Evolutionary conservation across 345 rosid genomes (phyloP).

Genomic region (Turnera subulata): DNA sequence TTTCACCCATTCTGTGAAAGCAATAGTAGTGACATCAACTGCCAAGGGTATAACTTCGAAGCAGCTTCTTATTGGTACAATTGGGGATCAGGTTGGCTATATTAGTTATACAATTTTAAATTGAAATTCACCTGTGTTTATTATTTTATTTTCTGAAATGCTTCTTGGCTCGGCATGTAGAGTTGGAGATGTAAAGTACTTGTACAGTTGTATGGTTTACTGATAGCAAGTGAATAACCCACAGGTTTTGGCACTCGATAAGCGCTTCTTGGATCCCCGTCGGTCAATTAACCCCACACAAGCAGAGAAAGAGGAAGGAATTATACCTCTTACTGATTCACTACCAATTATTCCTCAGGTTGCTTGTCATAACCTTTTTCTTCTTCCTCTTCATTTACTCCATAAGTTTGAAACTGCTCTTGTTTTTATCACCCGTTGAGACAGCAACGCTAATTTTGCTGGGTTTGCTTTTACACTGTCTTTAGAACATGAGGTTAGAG

Average conservation of each 20-base stretch:
- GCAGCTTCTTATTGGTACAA: slow-evolving; percentile 97
- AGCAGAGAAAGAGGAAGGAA: slow-evolving; percentile 97
- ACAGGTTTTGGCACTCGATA: slow-evolving; percentile 84
- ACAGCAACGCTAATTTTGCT: background rate
- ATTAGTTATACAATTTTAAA: slow-evolving; percentile 1
- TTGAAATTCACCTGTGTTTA: too few relatives aligned
- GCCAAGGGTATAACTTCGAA: slow-evolving; percentile 96
- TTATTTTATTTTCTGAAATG: too few relatives aligned
- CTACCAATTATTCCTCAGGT: slow-evolving; percentile 96
- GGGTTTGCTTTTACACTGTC: too few relatives aligned
- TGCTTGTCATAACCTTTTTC: slow-evolving; percentile 4
- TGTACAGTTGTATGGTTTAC: background rate
- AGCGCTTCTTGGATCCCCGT: slow-evolving; percentile 93
- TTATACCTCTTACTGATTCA: slow-evolving; percentile 84
- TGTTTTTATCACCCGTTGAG: background rate
- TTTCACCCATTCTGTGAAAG: slow-evolving; percentile 83
- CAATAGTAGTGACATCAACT: slow-evolving; percentile 82
- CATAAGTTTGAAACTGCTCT: background rate
- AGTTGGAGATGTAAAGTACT: background rate
- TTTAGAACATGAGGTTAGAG: too few relatives aligned
- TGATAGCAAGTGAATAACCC: slow-evolving; percentile 8
- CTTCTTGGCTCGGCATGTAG: too few relatives aligned
- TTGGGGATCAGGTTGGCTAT: slow-evolving; percentile 70
- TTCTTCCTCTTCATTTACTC: background rate
- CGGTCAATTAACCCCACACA: slow-evolving; percentile 88